Conservation (phyloP, 768 basidiomycete species). For the Termitomyces sp. region DNA sequence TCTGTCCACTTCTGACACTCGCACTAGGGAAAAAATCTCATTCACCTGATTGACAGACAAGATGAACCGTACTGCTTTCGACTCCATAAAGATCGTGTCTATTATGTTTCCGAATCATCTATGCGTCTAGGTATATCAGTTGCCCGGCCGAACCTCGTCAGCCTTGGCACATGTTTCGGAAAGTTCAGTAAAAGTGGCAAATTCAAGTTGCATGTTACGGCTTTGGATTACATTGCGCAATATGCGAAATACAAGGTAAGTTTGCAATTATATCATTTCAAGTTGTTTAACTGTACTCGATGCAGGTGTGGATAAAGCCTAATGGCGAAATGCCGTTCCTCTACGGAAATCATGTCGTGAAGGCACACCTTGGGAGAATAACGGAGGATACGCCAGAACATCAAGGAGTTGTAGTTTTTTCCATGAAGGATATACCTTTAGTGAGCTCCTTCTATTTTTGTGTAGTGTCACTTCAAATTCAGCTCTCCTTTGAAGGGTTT, state of each 20-base stretch:
- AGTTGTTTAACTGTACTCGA: background rate
- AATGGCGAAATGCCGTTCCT: conserved; percentile 99
- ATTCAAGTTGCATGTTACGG: conserved; percentile 94
- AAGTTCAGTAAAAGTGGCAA: conserved; percentile 97
- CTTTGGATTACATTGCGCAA: conserved; percentile 88
- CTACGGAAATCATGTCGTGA: conserved; percentile 97
- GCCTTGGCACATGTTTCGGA: conserved; percentile 93
- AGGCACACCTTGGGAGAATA: conserved; percentile 97
- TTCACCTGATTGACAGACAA: conserved; percentile 90
- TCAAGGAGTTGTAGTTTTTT: conserved; percentile 95
- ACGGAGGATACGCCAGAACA: conserved; percentile 99
- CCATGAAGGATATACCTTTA: conserved; percentile 91
- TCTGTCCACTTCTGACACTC: background rate
- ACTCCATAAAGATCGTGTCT: conserved; percentile 90
- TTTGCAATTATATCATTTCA: background rate
- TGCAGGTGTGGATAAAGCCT: conserved; percentile 96
- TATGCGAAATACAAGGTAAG: conserved; percentile 97
- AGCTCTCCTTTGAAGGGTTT: conserved; percentile 63
- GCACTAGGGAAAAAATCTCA: conserved; percentile 86
- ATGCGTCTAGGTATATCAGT: conserved; percentile 92
- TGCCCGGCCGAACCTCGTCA: conserved; percentile 87
- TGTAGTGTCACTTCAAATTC: conserved; percentile 3
- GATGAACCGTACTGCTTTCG: conserved; percentile 97
- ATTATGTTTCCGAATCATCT: conserved; percentile 92
- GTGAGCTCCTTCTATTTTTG: conserved; percentile 36